These are phyloP conservation scores for Xylariaceae sp. DNA, from an alignment of 2,329 filamentous ascomycete genomes.

Conservation along the genomic window DNA sequence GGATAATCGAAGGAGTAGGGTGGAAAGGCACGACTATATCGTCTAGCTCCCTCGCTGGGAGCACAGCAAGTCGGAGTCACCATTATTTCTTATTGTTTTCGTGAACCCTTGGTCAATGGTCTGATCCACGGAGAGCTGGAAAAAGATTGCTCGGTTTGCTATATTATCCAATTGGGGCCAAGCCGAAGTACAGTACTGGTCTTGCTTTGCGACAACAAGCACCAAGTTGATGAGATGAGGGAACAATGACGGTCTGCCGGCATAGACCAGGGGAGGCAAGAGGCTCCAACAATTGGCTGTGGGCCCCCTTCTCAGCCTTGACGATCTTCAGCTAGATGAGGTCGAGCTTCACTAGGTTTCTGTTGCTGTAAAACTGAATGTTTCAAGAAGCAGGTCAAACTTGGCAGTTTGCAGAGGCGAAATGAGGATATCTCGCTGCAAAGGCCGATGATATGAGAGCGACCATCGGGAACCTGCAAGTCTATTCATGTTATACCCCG, in stretches of 20 bases:
- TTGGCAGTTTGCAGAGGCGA: slow-evolving; percentile 27
- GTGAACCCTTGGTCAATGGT: slow-evolving; percentile 18
- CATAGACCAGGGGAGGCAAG: slow-evolving; percentile 11
- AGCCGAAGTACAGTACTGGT: slow-evolving; percentile 16
- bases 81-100: slow-evolving; percentile 32
- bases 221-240: slow-evolving; percentile 20
- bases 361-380: slow-evolving; percentile 32
- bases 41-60: slow-evolving; percentile 33
- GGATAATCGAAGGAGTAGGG: slow-evolving; percentile 34
- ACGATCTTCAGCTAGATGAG: slow-evolving; percentile 23
- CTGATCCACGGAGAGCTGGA: slow-evolving; percentile 21
- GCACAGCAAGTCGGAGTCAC: slow-evolving; percentile 39
- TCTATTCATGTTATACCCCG: slow-evolving; percentile 33
- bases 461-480: slow-evolving; percentile 29
- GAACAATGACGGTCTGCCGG: slow-evolving; percentile 6
- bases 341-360: slow-evolving; percentile 25
- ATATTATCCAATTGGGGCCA: slow-evolving; percentile 21
- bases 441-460: slow-evolving; percentile 14
- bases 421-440: slow-evolving; percentile 16
- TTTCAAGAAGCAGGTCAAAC: slow-evolving; percentile 30
- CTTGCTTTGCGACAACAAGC: slow-evolving; percentile 24
- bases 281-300: slow-evolving; percentile 20
- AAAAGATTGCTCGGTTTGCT: slow-evolving; percentile 20
- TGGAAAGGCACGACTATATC: slow-evolving; percentile 39
- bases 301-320: slow-evolving; percentile 19